Percentiles rank a stretch among this genome's conserved stretches.
Evolutionary conservation across 2,329 filamentous ascomycete species (phyloP).

Genomic region (Cladobotryum protrusum): DNA sequence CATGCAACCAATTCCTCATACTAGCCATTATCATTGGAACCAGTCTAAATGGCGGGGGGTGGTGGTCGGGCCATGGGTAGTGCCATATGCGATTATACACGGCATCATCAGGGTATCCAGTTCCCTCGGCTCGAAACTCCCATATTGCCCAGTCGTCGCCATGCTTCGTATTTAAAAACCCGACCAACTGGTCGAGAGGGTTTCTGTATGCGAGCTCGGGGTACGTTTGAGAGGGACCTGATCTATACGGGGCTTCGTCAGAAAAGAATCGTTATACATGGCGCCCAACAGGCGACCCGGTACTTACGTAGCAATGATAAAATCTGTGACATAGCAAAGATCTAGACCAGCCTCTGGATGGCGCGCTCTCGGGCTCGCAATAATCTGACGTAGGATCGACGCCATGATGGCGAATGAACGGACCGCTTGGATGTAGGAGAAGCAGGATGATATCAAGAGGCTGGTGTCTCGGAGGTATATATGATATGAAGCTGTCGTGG

Average conservation of each 20-base stretch:
- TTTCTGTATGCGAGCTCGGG: conserved; percentile 92
- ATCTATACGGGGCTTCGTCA: conserved; percentile 46
- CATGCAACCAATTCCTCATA: conserved; percentile 82
- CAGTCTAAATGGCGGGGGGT: conserved; percentile 86
- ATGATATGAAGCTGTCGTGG: no score
- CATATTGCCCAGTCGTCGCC: conserved; percentile 85
- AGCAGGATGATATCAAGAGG: not conserved
- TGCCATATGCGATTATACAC: conserved; percentile 83
- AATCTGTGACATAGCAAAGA: conserved; percentile 89
- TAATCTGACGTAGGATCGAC: conserved; percentile 80
- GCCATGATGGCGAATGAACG: conserved; percentile 39
- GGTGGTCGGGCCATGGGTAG: conserved; percentile 95
- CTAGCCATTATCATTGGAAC: conserved; percentile 85
- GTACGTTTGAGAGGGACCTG: conserved; percentile 82
- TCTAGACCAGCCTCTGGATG: conserved; percentile 87
- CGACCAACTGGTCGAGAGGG: conserved; percentile 78
- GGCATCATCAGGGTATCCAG: conserved; percentile 85
- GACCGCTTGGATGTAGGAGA: not conserved
- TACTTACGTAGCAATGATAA: conserved; percentile 58
- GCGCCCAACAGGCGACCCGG: not conserved
- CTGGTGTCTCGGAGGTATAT: not conserved
- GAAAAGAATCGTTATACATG: not conserved
- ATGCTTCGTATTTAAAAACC: conserved; percentile 83
- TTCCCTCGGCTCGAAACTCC: conserved; percentile 96
- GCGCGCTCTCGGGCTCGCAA: conserved; percentile 76